Base-by-base conservation (phyloP, 345 rosid species). In the Turritis glabra region DNA sequence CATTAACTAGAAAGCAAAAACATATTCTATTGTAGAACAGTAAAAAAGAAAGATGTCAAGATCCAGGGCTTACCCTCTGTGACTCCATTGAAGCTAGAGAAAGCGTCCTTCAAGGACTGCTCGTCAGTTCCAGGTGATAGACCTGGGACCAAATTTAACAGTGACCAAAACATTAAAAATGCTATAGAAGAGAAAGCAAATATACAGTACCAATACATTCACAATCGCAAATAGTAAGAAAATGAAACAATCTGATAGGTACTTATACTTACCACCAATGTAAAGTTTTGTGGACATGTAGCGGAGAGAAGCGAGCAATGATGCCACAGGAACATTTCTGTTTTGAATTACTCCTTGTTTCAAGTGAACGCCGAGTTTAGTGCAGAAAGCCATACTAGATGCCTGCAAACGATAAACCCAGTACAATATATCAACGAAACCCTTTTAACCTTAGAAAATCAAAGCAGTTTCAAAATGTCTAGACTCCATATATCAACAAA, bases 201-300 rank as follows among this genome's bases (percentile, higher is more conserved):
- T 46, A 23, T 5, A 62, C 8, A 52, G 33, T 40, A 64, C 11
- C 64, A 54, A 54, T 2, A 8, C 3, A 46, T 35, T 67, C 48
- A 52, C 14, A 22, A 23, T 25, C 2, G 37, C 41, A 30, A 38
- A 14, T 43, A 51, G 21, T 4, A 60, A 26, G 4, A 7, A 41
- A 3, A 32, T 0, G n/a, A 27, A 74, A 51, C 40, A 15, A 68
- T 21, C 15, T 26, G 29, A 47, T 10, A 67, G 1, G 4, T 64
- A 8, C 10, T 22, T 26, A 27, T 2, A 55, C 55, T 57, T 84
- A 89, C 98, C 98, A 84, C 96, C 95, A 55, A 93, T 23, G 43
- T 85, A 93, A 44, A 93, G 90, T 75, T 85, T 89, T 61, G 92
- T 83, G 81, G 85, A 76, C 78, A 69, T 60, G 74, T 43, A 59